A percentile compares a stretch with the other conserved stretches of the same genome.
Evolutionary conservation across 768 basidiomycete genomes (phyloP).

Genomic region (Termitomyces sp.): DNA sequence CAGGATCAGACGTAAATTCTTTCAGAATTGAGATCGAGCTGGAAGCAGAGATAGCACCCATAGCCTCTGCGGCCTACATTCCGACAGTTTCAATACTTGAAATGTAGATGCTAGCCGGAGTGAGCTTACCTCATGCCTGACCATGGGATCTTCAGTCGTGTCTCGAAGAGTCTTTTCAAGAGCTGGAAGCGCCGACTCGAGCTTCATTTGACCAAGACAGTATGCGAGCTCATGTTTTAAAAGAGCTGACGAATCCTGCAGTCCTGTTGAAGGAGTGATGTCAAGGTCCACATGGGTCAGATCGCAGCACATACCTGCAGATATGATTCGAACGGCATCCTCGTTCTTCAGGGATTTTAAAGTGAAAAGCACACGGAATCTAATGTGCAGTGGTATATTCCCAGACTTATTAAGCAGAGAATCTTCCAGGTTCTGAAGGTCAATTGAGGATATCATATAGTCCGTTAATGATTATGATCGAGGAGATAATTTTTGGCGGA

Average conservation of each 20-base stretch:
- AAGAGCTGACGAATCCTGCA: slow-evolving; percentile 81
- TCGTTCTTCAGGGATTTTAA: slow-evolving; percentile 79
- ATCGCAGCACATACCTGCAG: slow-evolving; percentile 54
- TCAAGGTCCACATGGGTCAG: slow-evolving; percentile 3
- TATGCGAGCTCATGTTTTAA: slow-evolving; percentile 98
- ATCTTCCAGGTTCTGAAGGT: slow-evolving; percentile 67
- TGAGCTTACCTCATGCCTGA: slow-evolving; percentile 81
- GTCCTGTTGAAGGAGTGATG: slow-evolving; percentile 46
- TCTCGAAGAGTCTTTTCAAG: slow-evolving; percentile 75
- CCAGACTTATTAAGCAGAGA: slow-evolving; percentile 75
- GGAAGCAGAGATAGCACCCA: slow-evolving; percentile 84
- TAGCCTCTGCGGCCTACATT: slow-evolving; percentile 90
- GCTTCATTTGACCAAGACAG: slow-evolving; percentile 90
- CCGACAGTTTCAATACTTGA: background rate
- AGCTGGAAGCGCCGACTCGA: slow-evolving; percentile 64
- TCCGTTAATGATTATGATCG: slow-evolving; percentile 17
- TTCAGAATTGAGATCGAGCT: slow-evolving; percentile 63
- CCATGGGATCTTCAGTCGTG: slow-evolving; percentile 83
- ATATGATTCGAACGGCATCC: slow-evolving; percentile 79
- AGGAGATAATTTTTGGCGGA: slow-evolving; percentile 40
- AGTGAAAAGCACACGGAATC: slow-evolving; percentile 90
- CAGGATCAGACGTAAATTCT: slow-evolving; percentile 66
- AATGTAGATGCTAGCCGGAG: background rate
- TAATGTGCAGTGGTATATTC: slow-evolving; percentile 71
- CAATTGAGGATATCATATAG: slow-evolving; percentile 32